These are phyloP conservation scores for Candida manassasensis DNA, from an alignment of 805 yeast genomes.

Conservation along the genomic window DNA sequence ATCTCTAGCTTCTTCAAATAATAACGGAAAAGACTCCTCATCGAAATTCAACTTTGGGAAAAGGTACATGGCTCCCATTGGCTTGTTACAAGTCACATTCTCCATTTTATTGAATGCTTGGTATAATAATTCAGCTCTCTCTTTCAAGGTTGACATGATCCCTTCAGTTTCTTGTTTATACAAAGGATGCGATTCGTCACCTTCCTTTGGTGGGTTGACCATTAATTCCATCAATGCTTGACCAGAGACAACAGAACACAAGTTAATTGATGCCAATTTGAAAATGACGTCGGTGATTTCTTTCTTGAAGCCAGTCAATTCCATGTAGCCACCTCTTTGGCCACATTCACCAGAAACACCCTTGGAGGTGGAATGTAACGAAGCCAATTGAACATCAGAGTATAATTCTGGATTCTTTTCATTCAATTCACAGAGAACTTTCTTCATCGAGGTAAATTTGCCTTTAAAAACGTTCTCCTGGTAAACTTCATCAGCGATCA, in stretches of 20 bases:
- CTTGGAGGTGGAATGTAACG: slow-evolving; percentile 95
- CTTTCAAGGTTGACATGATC: slow-evolving; percentile 58
- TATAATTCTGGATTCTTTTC: slow-evolving; percentile 49
- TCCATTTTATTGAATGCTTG: slow-evolving; percentile 72
- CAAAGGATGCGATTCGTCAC: slow-evolving; percentile 67
- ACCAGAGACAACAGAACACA: slow-evolving; percentile 93
- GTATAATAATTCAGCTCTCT: slow-evolving; percentile 62
- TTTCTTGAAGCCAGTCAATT: slow-evolving; percentile 70
- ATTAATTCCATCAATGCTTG: slow-evolving; percentile 90
- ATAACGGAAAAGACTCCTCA: slow-evolving; percentile 40
- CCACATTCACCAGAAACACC: slow-evolving; percentile 99
- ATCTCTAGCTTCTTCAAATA: slow-evolving; percentile 56
- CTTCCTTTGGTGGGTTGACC: slow-evolving; percentile 83
- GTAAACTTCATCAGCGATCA: slow-evolving; percentile 97
- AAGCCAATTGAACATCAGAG: slow-evolving; percentile 78
- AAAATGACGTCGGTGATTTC: slow-evolving; percentile 68
- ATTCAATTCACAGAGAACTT: slow-evolving; percentile 65
- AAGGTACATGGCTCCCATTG: slow-evolving; percentile 97
- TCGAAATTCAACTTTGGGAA: slow-evolving; percentile 77
- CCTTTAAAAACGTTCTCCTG: slow-evolving; percentile 88
- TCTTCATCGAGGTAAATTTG: slow-evolving; percentile 78
- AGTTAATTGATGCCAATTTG: slow-evolving; percentile 84
- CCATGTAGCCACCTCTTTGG: slow-evolving; percentile 99
- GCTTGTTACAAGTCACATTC: slow-evolving; percentile 80
- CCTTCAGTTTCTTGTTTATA: slow-evolving; percentile 58